A percentile compares a stretch with the other conserved stretches of the same genome.
Evolutionary conservation across 305 asterid genomes (phyloP).

Genomic region (Ilex paraguariensis): DNA sequence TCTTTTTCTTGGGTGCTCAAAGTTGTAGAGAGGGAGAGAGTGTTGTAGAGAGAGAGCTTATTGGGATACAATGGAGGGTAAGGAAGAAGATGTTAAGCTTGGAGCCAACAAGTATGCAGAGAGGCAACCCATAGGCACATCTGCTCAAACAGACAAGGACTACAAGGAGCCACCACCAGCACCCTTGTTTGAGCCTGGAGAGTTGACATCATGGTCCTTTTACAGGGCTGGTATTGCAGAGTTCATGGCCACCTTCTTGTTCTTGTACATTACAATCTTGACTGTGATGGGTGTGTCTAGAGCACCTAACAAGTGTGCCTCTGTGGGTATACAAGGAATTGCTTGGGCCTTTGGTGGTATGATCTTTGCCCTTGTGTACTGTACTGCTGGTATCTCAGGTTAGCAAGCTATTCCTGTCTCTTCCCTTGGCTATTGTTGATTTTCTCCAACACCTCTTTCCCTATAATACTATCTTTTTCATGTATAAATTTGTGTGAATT

Average conservation of each 20-base stretch:
- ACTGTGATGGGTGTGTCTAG: constrained; percentile 2
- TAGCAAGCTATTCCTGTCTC: neutral
- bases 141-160: constrained; percentile 3
- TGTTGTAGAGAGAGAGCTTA: neutral
- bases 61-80: neutral
- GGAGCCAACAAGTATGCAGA: constrained; percentile 3
- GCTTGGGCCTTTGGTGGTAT: constrained; percentile 8
- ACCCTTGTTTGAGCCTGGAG: constrained; percentile 4
- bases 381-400: constrained; percentile 7
- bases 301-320: neutral
- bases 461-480: no score
- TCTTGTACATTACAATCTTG: neutral
- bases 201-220: constrained; percentile 4
- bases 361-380: constrained; percentile 6
- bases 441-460: neutral
- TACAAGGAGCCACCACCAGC: constrained; percentile 7
- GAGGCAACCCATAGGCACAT: constrained; percentile 4
- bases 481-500: neutral
- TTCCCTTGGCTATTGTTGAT: neutral
- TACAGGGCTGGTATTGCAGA: constrained; percentile 1
- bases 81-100: constrained; percentile 3
- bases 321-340: constrained; percentile 1
- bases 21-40: neutral
- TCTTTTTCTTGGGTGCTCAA: neutral
- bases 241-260: constrained; percentile 5